Conservation (phyloP, 2,329 filamentous ascomycete genomes). For the Botryotinia convoluta region DNA sequence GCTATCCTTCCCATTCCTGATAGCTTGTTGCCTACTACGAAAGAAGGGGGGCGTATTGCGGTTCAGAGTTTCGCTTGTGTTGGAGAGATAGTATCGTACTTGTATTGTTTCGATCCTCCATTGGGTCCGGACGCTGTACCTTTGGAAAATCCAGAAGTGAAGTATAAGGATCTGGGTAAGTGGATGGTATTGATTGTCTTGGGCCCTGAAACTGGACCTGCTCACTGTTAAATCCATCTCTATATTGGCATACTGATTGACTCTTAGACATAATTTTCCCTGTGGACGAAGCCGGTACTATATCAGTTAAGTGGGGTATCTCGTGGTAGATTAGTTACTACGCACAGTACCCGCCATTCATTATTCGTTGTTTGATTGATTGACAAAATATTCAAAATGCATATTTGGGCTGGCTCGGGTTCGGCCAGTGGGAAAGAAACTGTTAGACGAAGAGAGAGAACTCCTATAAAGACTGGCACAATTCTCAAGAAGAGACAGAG, state of each 20-base stretch:
- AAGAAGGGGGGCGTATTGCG: not conserved
- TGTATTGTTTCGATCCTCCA: not conserved
- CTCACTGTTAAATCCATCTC: not conserved
- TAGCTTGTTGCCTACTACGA: too few relatives aligned
- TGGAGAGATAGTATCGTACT: not conserved
- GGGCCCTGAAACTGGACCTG: not conserved
- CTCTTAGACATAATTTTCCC: not conserved
- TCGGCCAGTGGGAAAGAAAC: not conserved
- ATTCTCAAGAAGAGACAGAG: not conserved
- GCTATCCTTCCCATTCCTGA: accelerated
- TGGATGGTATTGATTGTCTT: not conserved
- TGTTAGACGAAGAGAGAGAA: not conserved
- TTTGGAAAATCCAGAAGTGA: not conserved
- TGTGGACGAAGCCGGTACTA: too few relatives aligned
- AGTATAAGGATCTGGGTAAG: not conserved
- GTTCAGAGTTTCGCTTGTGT: not conserved
- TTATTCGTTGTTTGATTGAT: not conserved
- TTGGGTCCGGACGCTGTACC: not conserved
- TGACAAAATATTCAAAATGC: not conserved
- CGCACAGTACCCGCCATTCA: not conserved
- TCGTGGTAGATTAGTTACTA: not conserved
- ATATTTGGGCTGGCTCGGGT: conserved; percentile 12
- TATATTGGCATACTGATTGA: not conserved
- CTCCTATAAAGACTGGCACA: not conserved
- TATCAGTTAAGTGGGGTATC: not conserved